Evolutionary conservation across 495 filamentous ascomycete species (phyloP).

Genomic region (Hyaloscypha bicolor): DNA sequence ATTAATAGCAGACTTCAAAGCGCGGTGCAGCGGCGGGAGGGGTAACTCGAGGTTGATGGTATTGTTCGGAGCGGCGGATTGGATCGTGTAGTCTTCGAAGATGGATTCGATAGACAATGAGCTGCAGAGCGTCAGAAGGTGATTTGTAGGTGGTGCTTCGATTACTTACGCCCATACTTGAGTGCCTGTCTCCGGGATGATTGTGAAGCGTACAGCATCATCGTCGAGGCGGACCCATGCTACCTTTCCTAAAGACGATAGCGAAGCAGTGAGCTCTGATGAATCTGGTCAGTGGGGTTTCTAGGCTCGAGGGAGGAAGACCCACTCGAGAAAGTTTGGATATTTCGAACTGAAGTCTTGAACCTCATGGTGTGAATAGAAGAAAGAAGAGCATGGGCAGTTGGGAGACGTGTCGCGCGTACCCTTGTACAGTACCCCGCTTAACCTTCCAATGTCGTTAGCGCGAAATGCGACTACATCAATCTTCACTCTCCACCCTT

Average conservation of each 20-base stretch:
- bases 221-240: constrained; percentile 92
- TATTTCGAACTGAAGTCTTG: constrained; percentile 77
- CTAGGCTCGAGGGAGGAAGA: neutral
- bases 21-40: constrained; percentile 75
- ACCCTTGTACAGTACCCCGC: neutral
- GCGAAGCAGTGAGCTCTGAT: constrained; percentile 79
- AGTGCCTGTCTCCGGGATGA: constrained; percentile 88
- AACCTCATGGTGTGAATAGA: constrained; percentile 66
- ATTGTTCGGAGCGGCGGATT: constrained; percentile 77
- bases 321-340: constrained; percentile 82
- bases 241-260: constrained; percentile 85
- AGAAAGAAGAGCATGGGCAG: neutral
- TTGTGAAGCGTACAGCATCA: constrained; percentile 86
- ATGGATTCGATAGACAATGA: constrained; percentile 72
- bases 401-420: constrained; percentile 19
- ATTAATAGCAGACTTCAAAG: constrained; percentile 79
- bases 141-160: neutral
- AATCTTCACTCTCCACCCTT: neutral
- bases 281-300: constrained; percentile 10
- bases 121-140: constrained; percentile 29
- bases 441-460: neutral
- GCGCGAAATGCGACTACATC: neutral
- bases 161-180: constrained; percentile 92
- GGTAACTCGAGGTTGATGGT: constrained; percentile 96
- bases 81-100: constrained; percentile 85